These are phyloP conservation scores for Plantago coronopus DNA, from an alignment of 305 asterid genomes.

Conservation along the genomic window DNA sequence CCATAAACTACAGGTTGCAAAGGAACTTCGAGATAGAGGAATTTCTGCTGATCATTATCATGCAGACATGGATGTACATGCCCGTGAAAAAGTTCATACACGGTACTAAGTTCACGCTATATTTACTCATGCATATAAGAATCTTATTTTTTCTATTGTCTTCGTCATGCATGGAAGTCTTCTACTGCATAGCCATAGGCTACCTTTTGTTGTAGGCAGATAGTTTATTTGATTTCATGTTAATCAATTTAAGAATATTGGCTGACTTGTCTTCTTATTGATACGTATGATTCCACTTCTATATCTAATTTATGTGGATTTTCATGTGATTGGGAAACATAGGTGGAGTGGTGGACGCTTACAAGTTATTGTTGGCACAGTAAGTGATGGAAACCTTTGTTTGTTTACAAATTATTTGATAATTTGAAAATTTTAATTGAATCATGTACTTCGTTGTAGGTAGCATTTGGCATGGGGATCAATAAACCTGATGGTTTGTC, in stretches of 20 bases:
- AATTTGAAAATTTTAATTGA: background rate
- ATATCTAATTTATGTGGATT: constrained; percentile 23
- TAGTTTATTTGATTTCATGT: constrained; percentile 6
- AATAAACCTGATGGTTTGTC: constrained; percentile 94
- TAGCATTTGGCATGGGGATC: constrained; percentile 99
- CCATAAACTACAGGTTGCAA: constrained; percentile 65
- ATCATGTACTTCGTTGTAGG: constrained; percentile 42
- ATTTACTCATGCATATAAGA: constrained; percentile 21
- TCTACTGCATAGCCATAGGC: background rate
- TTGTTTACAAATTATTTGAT: background rate
- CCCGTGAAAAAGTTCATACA: constrained; percentile 77
- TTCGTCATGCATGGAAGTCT: constrained; percentile 16
- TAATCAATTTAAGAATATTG: background rate
- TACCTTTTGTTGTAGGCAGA: background rate
- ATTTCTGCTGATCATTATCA: constrained; percentile 82
- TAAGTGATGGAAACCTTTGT: constrained; percentile 29
- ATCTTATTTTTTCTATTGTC: constrained; percentile 18
- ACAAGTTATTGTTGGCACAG: constrained; percentile 98
- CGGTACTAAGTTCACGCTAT: constrained; percentile 43
- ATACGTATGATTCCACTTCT: background rate
- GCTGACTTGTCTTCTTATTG: constrained; percentile 4
- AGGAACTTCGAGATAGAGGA: constrained; percentile 74
- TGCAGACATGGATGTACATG: constrained; percentile 88
- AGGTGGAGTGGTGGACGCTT: constrained; percentile 92
- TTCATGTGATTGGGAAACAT: constrained; percentile 34